Percentiles rank a stretch among this genome's conserved stretches.
Evolutionary conservation across 768 basidiomycete species (phyloP).

Genomic region (Naganishia onofrii): DNA sequence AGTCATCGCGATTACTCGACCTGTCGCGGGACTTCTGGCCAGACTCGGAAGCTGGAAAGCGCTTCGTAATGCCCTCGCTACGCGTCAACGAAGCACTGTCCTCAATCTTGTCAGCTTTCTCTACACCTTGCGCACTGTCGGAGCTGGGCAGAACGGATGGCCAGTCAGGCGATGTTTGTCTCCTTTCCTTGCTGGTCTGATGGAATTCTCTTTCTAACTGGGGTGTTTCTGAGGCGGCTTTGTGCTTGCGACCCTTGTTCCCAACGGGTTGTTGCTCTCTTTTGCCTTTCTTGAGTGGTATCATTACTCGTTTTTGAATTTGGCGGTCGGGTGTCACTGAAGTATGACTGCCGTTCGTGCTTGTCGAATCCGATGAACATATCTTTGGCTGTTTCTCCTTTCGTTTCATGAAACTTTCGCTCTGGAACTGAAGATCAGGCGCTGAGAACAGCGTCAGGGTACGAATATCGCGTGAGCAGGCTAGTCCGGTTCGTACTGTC

Average conservation of each 20-base stretch:
- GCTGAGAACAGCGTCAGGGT: background rate
- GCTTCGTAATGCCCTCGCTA: background rate
- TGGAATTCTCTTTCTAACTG: background rate
- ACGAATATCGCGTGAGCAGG: background rate
- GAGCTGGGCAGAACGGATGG: slow-evolving; percentile 1
- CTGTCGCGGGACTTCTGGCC: background rate
- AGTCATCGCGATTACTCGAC: background rate
- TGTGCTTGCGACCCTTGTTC: background rate
- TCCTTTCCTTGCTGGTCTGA: background rate
- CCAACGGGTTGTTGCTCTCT: background rate
- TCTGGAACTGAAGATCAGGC: slow-evolving; percentile 15
- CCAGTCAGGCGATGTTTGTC: slow-evolving; percentile 4
- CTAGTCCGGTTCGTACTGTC: background rate
- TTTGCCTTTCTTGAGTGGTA: background rate
- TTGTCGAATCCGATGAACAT: background rate
- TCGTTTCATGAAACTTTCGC: slow-evolving; percentile 16
- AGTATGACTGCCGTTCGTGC: background rate
- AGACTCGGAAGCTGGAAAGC: background rate
- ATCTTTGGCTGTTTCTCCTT: background rate
- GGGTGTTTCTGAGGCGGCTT: background rate
- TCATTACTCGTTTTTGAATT: background rate
- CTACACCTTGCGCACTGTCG: background rate
- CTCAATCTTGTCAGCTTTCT: background rate
- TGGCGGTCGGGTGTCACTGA: background rate
- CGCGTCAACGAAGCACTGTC: background rate